Conservation (phyloP, 768 basidiomycete species). For the Macrolepiota dolichaula region DNA sequence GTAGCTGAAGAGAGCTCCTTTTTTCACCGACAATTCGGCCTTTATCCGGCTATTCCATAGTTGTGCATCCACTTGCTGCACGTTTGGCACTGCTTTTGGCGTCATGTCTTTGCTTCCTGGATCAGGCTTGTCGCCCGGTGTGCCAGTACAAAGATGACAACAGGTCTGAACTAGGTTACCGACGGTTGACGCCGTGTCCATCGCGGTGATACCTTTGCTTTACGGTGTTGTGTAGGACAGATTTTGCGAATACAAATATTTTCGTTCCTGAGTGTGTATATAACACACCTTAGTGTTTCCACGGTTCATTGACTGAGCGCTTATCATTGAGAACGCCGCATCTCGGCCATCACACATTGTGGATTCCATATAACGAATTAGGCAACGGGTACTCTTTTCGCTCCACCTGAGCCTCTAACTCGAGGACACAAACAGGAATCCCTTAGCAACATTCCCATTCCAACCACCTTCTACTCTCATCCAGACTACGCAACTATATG, state of each 20-base stretch:
- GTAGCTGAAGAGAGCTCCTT: not conserved
- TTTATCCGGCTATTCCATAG: not conserved
- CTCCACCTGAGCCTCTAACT: not conserved
- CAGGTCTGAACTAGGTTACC: not conserved
- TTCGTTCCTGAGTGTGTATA: not conserved
- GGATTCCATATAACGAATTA: slow-evolving; percentile 4
- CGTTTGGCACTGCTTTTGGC: not conserved
- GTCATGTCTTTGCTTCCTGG: not conserved
- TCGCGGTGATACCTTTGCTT: not conserved
- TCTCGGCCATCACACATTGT: not conserved
- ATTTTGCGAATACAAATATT: not conserved
- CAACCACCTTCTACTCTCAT: not conserved
- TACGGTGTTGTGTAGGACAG: not conserved
- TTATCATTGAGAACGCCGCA: no score
- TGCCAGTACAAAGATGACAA: not conserved
- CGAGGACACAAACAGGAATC: not conserved
- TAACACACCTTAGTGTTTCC: no score
- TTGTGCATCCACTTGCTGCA: not conserved
- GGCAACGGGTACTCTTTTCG: slow-evolving; percentile 1
- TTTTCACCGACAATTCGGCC: not conserved
- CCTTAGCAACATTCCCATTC: slow-evolving; percentile 1
- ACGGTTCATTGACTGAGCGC: no score
- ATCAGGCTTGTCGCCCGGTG: not conserved
- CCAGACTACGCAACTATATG: slow-evolving; percentile 3
- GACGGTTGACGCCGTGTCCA: not conserved